Percentiles rank a stretch among this genome's conserved stretches.
Evolutionary conservation across 108 stramenopile species (phyloP).

Genomic region (Cyclotella kingstonii): DNA sequence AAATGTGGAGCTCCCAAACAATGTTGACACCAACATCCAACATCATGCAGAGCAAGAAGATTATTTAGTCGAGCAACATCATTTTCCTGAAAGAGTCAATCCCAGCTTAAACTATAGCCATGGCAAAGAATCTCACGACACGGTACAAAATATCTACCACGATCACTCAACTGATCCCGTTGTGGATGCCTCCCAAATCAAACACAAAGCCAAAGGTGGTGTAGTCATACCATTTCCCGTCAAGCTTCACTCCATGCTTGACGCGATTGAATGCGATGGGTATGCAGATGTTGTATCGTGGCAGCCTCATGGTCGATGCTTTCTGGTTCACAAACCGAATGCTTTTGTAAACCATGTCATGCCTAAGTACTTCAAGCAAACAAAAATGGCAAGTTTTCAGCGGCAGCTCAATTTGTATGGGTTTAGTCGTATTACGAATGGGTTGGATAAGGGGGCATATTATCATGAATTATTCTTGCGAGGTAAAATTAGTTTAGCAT

Average conservation of each 20-base stretch:
- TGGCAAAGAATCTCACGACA: constrained; percentile 2
- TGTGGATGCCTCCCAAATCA: constrained; percentile 43
- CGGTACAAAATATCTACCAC: constrained; percentile 47
- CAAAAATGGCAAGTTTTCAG: constrained; percentile 88
- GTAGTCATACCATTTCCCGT: constrained; percentile 66
- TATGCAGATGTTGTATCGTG: constrained; percentile 72
- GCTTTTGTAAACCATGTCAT: constrained; percentile 76
- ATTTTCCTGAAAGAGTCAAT: not conserved
- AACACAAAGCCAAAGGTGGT: constrained; percentile 59
- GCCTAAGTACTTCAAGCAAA: constrained; percentile 87
- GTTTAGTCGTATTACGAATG: constrained; percentile 74
- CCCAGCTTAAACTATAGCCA: not conserved
- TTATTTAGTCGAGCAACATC: not conserved
- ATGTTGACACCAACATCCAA: not conserved
- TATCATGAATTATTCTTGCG: constrained; percentile 82
- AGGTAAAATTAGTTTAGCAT: constrained; percentile 59
- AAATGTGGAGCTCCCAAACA: not conserved
- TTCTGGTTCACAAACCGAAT: constrained; percentile 84
- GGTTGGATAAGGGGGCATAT: constrained; percentile 65
- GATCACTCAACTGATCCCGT: constrained; percentile 62
- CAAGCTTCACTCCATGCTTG: constrained; percentile 78
- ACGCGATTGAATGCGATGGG: constrained; percentile 51
- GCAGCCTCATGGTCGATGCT: constrained; percentile 86
- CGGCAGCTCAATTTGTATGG: constrained; percentile 93
- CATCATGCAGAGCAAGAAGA: not conserved